phyloP scores from a whole-genome alignment of 2,329 filamentous ascomycete species.

The Fusarium clavum region DNA sequence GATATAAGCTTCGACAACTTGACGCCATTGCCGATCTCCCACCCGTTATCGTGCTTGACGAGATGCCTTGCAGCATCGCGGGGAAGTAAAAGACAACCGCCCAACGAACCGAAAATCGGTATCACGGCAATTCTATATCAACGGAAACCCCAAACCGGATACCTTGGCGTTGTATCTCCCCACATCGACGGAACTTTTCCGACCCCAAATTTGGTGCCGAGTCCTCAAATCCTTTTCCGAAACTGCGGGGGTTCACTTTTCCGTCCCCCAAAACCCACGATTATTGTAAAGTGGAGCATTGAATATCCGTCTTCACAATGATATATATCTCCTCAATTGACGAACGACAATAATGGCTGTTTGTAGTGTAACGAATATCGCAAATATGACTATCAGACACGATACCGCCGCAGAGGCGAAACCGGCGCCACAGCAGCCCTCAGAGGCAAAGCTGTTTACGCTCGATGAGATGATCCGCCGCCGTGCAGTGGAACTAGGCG shows the following conservation, averaged over 20 bases:
- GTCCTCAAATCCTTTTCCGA: slow-evolving; percentile 7
- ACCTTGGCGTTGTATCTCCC: not conserved
- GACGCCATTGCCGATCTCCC: not conserved
- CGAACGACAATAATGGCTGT: not conserved
- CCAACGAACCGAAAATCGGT: not conserved
- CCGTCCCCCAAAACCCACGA: slow-evolving; percentile 4
- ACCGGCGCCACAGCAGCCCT: not conserved
- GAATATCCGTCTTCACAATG: slow-evolving; percentile 12
- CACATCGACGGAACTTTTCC: slow-evolving; percentile 10
- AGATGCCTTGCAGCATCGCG: not conserved
- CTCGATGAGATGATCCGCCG: slow-evolving; percentile 38
- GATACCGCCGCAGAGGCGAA: slow-evolving; percentile 26
- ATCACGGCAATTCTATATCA: not conserved
- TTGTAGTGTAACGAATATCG: accelerated
- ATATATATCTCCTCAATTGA: slow-evolving; percentile 8
- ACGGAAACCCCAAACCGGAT: slow-evolving; percentile 21
- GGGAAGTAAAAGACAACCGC: not conserved
- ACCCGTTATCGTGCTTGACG: not conserved
- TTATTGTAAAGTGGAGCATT: slow-evolving; percentile 13
- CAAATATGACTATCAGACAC: slow-evolving; percentile 42
- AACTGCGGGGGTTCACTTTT: slow-evolving; percentile 22
- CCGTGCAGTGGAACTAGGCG: slow-evolving; percentile 25
- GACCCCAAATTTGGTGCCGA: not conserved
- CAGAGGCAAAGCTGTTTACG: slow-evolving; percentile 35
- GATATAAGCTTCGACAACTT: not conserved